Percentiles rank a stretch among this genome's conserved stretches.
Evolutionary conservation across 2,329 filamentous ascomycete species (phyloP).

Genomic region (Didymella glomerata): DNA sequence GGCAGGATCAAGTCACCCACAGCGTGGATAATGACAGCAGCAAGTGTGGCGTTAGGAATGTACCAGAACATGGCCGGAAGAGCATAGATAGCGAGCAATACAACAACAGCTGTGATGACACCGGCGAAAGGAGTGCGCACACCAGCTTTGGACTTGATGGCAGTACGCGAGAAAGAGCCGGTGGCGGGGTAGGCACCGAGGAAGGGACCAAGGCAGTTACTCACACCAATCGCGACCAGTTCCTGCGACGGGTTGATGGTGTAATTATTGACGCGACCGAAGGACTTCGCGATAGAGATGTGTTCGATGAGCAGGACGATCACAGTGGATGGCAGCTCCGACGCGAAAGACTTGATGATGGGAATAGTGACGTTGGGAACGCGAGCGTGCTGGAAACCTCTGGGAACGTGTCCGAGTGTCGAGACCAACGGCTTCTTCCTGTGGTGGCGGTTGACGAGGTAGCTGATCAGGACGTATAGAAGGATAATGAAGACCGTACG

Average conservation of each 20-base stretch:
- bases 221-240: slow-evolving; percentile 89
- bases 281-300: slow-evolving; percentile 96
- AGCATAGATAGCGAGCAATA: slow-evolving; percentile 89
- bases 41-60: slow-evolving; percentile 81
- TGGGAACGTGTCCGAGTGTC: slow-evolving; percentile 56
- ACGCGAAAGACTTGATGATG: slow-evolving; percentile 73
- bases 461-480: slow-evolving; percentile 91
- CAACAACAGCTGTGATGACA: slow-evolving; percentile 84
- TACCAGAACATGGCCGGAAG: slow-evolving; percentile 91
- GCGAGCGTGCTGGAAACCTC: slow-evolving; percentile 80
- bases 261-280: slow-evolving; percentile 95
- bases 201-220: slow-evolving; percentile 90
- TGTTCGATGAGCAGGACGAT: slow-evolving; percentile 98
- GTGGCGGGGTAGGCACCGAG: slow-evolving; percentile 90
- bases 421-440: slow-evolving; percentile 69
- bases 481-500: slow-evolving; percentile 91
- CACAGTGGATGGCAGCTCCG: slow-evolving; percentile 81
- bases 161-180: slow-evolving; percentile 94
- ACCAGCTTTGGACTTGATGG: slow-evolving; percentile 96
- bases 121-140: slow-evolving; percentile 91
- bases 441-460: slow-evolving; percentile 74
- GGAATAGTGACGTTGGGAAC: slow-evolving; percentile 72
- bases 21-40: slow-evolving; percentile 94
- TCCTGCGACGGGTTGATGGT: slow-evolving; percentile 95
- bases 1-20: slow-evolving; percentile 92